Percentiles rank a stretch among this genome's conserved stretches.
These are phyloP conservation scores for Fusarium beomiforme DNA, from an alignment of 2,329 filamentous ascomycete genomes.

Conservation along the genomic window DNA sequence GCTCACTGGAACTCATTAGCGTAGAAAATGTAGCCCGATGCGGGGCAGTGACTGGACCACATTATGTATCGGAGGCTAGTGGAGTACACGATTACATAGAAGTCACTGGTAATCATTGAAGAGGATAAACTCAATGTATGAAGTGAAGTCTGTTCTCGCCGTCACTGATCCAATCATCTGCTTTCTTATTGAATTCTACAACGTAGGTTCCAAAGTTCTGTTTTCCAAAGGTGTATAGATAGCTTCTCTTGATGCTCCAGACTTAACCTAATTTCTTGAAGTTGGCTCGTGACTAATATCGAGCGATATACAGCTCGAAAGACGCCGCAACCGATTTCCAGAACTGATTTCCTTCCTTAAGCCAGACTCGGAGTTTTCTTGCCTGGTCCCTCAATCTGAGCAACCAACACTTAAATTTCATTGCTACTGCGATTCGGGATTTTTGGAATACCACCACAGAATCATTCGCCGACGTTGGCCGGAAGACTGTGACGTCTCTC, in stretches of 20 bases:
- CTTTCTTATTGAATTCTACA: background rate
- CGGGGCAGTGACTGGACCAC: slow-evolving; percentile 13
- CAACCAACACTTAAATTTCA: background rate
- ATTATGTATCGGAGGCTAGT: slow-evolving; percentile 6
- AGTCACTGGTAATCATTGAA: slow-evolving; percentile 16
- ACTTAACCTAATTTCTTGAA: slow-evolving; percentile 9
- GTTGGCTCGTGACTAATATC: slow-evolving; percentile 27
- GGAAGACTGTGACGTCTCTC: slow-evolving; percentile 29
- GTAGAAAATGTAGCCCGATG: slow-evolving; percentile 1
- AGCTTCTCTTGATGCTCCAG: background rate
- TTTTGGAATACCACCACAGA: background rate
- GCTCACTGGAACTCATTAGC: background rate
- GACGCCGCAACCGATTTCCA: slow-evolving; percentile 5
- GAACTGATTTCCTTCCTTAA: background rate
- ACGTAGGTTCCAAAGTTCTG: background rate
- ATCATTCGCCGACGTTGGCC: slow-evolving; percentile 6
- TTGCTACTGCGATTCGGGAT: background rate
- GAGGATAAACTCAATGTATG: slow-evolving; percentile 10
- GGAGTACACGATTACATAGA: slow-evolving; percentile 23
- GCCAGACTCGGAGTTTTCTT: background rate
- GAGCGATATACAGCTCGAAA: slow-evolving; percentile 9
- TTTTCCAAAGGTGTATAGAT: background rate
- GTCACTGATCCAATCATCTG: background rate
- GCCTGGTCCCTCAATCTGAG: background rate
- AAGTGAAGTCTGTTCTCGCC: background rate